phyloP scores from a whole-genome alignment of 371 early-diverging fungal genomes.

The Smittium mucronatum region DNA sequence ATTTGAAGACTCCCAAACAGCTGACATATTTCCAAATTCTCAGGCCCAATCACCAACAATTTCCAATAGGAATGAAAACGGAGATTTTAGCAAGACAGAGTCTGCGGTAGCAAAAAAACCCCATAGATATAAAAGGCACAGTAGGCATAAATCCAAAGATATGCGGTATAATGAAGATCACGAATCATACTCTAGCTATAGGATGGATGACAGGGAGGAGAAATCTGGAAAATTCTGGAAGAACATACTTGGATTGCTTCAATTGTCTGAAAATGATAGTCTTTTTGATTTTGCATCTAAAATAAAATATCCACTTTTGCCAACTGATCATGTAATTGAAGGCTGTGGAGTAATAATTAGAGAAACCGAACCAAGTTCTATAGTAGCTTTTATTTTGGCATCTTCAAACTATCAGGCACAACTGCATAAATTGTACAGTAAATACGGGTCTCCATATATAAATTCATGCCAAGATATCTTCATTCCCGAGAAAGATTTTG shows the following conservation, averaged over 20 bases:
- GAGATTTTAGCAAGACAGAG: not conserved
- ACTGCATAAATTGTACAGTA: constrained; percentile 14
- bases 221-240: constrained; percentile 4
- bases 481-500: not conserved
- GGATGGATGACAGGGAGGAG: not conserved
- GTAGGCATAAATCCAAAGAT: not conserved
- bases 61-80: not conserved
- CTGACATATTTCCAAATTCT: not conserved
- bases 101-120: not conserved
- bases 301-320: constrained; percentile 33
- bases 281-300: constrained; percentile 13
- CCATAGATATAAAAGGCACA: not conserved
- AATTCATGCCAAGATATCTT: not conserved
- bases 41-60: not conserved
- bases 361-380: constrained; percentile 87
- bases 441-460: not conserved
- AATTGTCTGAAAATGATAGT: not conserved
- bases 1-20: too few species aligned
- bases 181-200: not conserved
- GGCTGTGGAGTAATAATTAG: constrained; percentile 73
- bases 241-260: not conserved
- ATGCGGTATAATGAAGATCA: not conserved
- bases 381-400: constrained; percentile 75
- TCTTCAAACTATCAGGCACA: constrained; percentile 29
- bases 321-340: constrained; percentile 71